Base-by-base conservation (phyloP, 2,329 filamentous ascomycete species). In the Xylariaceae sp. region DNA sequence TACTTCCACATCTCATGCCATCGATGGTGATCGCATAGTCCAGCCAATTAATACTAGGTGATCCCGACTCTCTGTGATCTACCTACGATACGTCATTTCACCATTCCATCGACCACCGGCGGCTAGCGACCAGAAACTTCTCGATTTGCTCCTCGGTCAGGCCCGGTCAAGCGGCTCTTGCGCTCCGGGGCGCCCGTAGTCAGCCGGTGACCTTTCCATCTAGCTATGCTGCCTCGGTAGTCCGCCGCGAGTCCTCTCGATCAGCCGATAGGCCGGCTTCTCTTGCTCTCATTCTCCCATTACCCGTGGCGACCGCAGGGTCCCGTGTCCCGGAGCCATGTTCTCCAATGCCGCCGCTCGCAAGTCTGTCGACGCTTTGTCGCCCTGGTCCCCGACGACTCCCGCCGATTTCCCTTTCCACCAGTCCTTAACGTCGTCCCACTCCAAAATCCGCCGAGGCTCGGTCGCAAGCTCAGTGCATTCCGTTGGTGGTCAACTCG, bases 381-480 rank as follows among this genome's bases (percentile, higher is more conserved):
- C 82, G 11, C 79, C 83, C 34, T 74, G 80, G 48, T 79, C 82
- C 13, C 78, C 81, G 34, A 77, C 78, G 10, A 75, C 78, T 34
- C 76, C 81, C 47, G 74, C 77, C 60, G 84, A 87, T 63, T 81
- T 78, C 75, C 82, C 72, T 74, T 88, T 80, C 74, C 84, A 80
- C 73, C 84, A 81, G 60, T 77, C 78, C 62, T 75, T 80, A 63
- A 75, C 69, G 69, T 68, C 76, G 64, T 69, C 80, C 64, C 81
- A 82, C 67, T 69, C 76, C 10, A 70, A 71, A 11, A 79, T 83
- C 52, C 81, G 92, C 71, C 83, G 92, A 74, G 89, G 86, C 63
- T 97, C 94, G 57, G 89, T 87, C 30, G 88, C 92, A 50, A 96
- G 92, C 78, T 97, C 93, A 18, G 85, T 93, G 67, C 86, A 88